Percentiles rank a stretch among this genome's conserved stretches.
Conservation (phyloP, 2,329 filamentous ascomycete genomes). For the Cordyceps fumosorosea region DNA sequence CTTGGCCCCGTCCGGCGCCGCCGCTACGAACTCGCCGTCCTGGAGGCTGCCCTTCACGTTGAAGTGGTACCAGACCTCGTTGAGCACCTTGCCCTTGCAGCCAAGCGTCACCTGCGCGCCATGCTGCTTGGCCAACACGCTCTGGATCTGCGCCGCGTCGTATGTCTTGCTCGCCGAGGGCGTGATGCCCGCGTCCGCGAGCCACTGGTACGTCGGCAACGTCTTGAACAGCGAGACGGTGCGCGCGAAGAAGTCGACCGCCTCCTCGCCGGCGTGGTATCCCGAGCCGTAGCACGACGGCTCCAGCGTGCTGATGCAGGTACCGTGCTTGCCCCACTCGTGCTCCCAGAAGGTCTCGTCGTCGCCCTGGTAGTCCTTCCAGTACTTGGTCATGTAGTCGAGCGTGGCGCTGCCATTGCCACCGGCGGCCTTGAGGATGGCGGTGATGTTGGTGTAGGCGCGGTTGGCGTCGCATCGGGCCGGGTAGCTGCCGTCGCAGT, state of each 20-base stretch:
- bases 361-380: slow-evolving; percentile 61
- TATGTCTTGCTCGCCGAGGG: slow-evolving; percentile 52
- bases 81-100: slow-evolving; percentile 42
- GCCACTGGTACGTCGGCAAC: slow-evolving; percentile 57
- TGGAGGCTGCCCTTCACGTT: slow-evolving; percentile 53
- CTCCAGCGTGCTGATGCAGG: slow-evolving; percentile 64
- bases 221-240: slow-evolving; percentile 60
- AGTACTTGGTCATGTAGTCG: slow-evolving; percentile 62
- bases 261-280: slow-evolving; percentile 56
- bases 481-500: slow-evolving; percentile 65
- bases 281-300: slow-evolving; percentile 55
- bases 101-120: slow-evolving; percentile 52
- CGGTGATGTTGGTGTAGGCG: slow-evolving; percentile 57
- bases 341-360: slow-evolving; percentile 65
- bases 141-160: slow-evolving; percentile 50
- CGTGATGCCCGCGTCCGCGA: slow-evolving; percentile 54
- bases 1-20: slow-evolving; percentile 48
- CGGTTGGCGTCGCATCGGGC: slow-evolving; percentile 56
- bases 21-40: slow-evolving; percentile 52
- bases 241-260: slow-evolving; percentile 62
- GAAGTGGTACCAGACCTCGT: slow-evolving; percentile 58
- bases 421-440: slow-evolving; percentile 45
- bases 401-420: slow-evolving; percentile 48
- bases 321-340: slow-evolving; percentile 69
- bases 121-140: slow-evolving; percentile 47